Evolutionary conservation across 495 filamentous ascomycete species (phyloP).

Genomic region (Hypoxylon trugodes): DNA sequence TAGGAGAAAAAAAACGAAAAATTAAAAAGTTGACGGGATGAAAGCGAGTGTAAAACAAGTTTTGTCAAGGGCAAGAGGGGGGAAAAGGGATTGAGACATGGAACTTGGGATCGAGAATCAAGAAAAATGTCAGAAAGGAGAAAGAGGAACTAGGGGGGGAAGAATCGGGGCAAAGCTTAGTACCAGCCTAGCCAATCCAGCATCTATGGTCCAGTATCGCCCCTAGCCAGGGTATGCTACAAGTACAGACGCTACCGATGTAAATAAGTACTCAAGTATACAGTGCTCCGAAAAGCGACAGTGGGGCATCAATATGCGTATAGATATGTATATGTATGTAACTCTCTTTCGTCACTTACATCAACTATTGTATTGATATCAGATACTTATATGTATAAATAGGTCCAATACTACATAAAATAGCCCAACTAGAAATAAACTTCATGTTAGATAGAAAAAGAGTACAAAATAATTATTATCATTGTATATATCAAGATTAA

Average conservation of each 20-base stretch:
- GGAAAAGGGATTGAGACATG: conserved; percentile 36
- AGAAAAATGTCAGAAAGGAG: conserved; percentile 47
- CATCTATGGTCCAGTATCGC: conserved; percentile 26
- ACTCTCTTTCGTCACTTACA: conserved; percentile 1
- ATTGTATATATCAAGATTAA: no score
- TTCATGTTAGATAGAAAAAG: no score
- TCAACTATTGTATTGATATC: neutral
- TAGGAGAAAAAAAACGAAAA: conserved; percentile 30
- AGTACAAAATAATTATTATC: no score
- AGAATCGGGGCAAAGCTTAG: conserved; percentile 36
- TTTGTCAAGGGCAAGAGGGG: conserved; percentile 39
- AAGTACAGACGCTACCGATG: neutral
- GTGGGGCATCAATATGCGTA: no score
- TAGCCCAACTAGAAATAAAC: no score
- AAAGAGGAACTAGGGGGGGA: conserved; percentile 31
- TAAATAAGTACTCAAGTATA: neutral
- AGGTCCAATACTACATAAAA: no score
- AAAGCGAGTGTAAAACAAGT: conserved; percentile 47
- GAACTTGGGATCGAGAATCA: conserved; percentile 44
- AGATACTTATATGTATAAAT: no score
- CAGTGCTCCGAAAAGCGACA: neutral
- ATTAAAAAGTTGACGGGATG: conserved; percentile 30
- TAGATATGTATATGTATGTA: neutral
- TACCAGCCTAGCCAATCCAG: conserved; percentile 26
- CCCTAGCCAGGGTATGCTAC: conserved; percentile 22